These are phyloP conservation scores for Ogataea trehaloabstinens DNA, from an alignment of 805 yeast species.

Conservation along the genomic window DNA sequence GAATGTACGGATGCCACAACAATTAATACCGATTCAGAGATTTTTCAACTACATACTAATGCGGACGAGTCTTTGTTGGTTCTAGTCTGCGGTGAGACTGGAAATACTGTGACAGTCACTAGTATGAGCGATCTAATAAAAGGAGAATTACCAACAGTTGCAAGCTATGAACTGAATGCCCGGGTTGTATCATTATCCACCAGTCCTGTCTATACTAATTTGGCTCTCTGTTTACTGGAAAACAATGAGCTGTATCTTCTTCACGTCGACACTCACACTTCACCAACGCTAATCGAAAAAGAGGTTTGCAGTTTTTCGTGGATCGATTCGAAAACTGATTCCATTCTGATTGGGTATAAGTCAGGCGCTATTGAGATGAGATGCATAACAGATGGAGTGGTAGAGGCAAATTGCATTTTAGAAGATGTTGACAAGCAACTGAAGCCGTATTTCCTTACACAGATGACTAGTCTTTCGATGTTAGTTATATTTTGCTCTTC, in stretches of 20 bases:
- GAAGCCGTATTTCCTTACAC: constrained; percentile 8
- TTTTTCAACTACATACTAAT: constrained; percentile 22
- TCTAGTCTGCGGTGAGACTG: constrained; percentile 11
- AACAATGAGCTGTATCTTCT: constrained; percentile 11
- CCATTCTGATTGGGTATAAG: constrained; percentile 5
- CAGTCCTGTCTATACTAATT: constrained; percentile 6
- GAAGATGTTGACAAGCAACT: constrained; percentile 9
- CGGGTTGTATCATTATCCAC: constrained; percentile 2
- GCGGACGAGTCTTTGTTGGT: constrained; percentile 20
- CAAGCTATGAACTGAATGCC: constrained; percentile 1
- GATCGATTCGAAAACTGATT: constrained; percentile 3
- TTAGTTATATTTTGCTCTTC: constrained; percentile 15
- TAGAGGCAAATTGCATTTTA: background rate
- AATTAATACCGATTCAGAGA: constrained; percentile 1
- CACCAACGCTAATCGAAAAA: constrained; percentile 2
- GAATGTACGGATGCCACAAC: constrained; percentile 1
- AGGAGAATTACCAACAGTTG: constrained; percentile 1
- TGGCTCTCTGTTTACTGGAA: constrained; percentile 8
- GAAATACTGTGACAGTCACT: constrained; percentile 4
- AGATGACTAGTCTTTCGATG: constrained; percentile 8
- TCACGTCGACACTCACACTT: background rate
- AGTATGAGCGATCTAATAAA: constrained; percentile 3
- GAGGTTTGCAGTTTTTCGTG: constrained; percentile 12
- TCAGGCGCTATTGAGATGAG: constrained; percentile 7
- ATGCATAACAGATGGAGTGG: constrained; percentile 3